Evolutionary conservation across 352 stramenopile species (phyloP).

Genomic region (Phytophthora kernoviae): DNA sequence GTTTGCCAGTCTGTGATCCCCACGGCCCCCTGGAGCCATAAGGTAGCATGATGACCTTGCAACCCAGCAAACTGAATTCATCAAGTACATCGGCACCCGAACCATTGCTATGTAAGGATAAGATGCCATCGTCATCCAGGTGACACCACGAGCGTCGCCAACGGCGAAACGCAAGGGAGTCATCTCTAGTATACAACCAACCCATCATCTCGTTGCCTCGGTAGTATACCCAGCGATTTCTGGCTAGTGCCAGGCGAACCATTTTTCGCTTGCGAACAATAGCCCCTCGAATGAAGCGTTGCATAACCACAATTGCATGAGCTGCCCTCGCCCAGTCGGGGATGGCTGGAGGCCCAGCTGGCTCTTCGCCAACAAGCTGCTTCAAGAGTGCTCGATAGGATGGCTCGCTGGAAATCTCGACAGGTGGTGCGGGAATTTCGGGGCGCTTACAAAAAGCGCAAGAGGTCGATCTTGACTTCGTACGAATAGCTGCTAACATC

Average conservation of each 20-base stretch:
- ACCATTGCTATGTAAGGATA: conserved; percentile 77
- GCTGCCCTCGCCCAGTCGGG: conserved; percentile 75
- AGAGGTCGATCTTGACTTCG: conserved; percentile 69
- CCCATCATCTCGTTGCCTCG: conserved; percentile 73
- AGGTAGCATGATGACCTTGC: conserved; percentile 69
- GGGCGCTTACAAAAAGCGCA: conserved; percentile 80
- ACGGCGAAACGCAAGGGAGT: conserved; percentile 82
- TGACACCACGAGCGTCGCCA: conserved; percentile 87
- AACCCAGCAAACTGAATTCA: conserved; percentile 64
- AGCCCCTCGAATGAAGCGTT: conserved; percentile 80
- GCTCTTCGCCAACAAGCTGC: conserved; percentile 74
- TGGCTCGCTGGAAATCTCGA: conserved; percentile 42
- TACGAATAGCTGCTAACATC: conserved; percentile 67
- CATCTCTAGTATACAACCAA: conserved; percentile 84
- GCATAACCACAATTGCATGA: conserved; percentile 78
- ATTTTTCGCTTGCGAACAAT: conserved; percentile 73
- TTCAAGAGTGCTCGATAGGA: conserved; percentile 80
- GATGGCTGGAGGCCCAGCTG: conserved; percentile 38
- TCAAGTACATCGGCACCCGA: conserved; percentile 69
- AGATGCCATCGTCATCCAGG: conserved; percentile 66
- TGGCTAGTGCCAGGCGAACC: conserved; percentile 57
- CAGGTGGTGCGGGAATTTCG: conserved; percentile 33
- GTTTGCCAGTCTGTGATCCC: conserved; percentile 27
- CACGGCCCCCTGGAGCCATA: conserved; percentile 58
- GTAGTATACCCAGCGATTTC: conserved; percentile 63